Percentiles rank a stretch among this genome's conserved stretches.
phyloP scores from a whole-genome alignment of 2,329 filamentous ascomycete genomes.

The Scedosporium boydii region DNA sequence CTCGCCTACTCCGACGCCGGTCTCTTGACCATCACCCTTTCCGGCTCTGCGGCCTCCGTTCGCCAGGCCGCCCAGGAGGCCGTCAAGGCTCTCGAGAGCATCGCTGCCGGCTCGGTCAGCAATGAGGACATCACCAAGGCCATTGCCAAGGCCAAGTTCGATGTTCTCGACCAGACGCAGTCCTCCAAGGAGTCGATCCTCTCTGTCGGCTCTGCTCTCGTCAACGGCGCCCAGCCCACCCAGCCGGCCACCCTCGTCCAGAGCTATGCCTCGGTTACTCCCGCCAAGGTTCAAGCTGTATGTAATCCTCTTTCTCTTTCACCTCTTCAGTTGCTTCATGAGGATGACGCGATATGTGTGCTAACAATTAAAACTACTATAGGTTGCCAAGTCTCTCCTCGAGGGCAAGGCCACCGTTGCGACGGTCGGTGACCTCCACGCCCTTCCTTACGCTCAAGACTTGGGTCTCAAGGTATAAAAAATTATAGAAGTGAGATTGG shows the following conservation, averaged over 20 bases:
- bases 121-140: constrained; percentile 89
- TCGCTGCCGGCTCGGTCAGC: constrained; percentile 64
- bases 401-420: constrained; percentile 84
- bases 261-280: constrained; percentile 69
- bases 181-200: constrained; percentile 68
- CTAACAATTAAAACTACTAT: constrained; percentile 14
- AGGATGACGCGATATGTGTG: constrained; percentile 12
- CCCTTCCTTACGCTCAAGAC: constrained; percentile 87
- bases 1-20: constrained; percentile 88
- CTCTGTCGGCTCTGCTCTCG: constrained; percentile 72
- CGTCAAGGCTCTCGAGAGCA: constrained; percentile 72
- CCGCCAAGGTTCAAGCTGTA: constrained; percentile 79
- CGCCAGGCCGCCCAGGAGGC: constrained; percentile 65
- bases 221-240: constrained; percentile 73
- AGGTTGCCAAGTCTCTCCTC: constrained; percentile 83
- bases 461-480: constrained; percentile 88
- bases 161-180: constrained; percentile 74
- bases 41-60: constrained; percentile 64
- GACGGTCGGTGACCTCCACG: constrained; percentile 82
- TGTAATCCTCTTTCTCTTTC: constrained; percentile 23
- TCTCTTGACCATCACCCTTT: constrained; percentile 74
- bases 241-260: constrained; percentile 74
- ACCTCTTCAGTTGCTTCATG: constrained; percentile 4
- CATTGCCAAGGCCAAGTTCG: constrained; percentile 86
- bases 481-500: constrained; percentile 5